Evolutionary conservation across 352 stramenopile species (phyloP).

Genomic region (Blastocystis sp.): DNA sequence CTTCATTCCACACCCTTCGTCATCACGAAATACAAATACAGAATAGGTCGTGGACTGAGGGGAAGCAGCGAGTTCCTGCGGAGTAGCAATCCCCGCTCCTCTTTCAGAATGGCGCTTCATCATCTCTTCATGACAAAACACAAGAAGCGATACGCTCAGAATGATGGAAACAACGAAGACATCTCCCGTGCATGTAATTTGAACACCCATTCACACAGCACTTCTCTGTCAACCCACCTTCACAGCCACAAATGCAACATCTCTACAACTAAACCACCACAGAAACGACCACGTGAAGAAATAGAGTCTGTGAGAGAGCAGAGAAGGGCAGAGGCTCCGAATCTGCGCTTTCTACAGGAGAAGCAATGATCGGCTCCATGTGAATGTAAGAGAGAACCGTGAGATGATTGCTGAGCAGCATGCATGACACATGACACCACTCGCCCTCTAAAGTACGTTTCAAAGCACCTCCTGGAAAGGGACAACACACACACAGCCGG

Average conservation of each 20-base stretch:
- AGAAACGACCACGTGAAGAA: not conserved
- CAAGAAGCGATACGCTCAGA: too few relatives aligned
- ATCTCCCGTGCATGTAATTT: conserved; percentile 50
- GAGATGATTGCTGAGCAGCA: not conserved
- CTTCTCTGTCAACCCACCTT: conserved; percentile 21
- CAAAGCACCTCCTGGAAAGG: not conserved
- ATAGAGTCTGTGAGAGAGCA: not conserved
- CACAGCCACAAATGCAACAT: not conserved
- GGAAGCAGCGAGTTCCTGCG: too few relatives aligned
- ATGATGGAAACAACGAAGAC: not conserved
- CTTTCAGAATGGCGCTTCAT: too few relatives aligned
- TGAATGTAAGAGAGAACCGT: not conserved
- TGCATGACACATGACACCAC: conserved; percentile 42
- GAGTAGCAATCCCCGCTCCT: too few relatives aligned
- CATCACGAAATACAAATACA: not conserved
- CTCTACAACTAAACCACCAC: not conserved
- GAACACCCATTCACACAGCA: not conserved
- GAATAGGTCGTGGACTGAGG: not conserved
- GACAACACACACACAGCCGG: conserved; percentile 11
- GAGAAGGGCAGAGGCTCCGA: not conserved
- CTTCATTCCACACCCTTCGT: not conserved
- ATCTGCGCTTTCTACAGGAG: not conserved
- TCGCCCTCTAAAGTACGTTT: conserved; percentile 34
- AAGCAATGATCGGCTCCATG: conserved; percentile 33
- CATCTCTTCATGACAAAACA: too few relatives aligned